phyloP scores from a whole-genome alignment of 1,284 basidiomycete genomes.

The Wallemia hederae region DNA sequence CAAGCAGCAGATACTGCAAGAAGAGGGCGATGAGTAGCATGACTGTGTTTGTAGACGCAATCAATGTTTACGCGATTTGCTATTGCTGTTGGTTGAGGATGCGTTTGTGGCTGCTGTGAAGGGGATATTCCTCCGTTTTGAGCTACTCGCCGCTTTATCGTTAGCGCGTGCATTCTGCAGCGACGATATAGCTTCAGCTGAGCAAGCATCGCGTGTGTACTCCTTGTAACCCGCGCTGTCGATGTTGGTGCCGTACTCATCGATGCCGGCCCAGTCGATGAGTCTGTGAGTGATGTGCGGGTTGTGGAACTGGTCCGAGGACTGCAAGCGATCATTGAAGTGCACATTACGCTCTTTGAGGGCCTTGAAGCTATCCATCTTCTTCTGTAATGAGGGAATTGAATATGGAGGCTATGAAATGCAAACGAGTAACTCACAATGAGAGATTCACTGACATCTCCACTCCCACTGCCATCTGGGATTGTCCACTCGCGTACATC shows the following conservation, averaged over 20 bases:
- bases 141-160: neutral
- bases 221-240: neutral
- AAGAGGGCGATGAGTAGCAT: neutral
- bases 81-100: neutral
- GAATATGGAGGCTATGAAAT: neutral
- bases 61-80: neutral
- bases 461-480: neutral
- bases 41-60: neutral
- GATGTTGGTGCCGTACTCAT: constrained; percentile 43
- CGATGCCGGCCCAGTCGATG: constrained; percentile 64
- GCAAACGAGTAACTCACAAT: neutral
- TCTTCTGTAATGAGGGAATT: constrained; percentile 27
- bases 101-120: neutral
- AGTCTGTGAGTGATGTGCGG: constrained; percentile 77
- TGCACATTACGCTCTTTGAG: constrained; percentile 49
- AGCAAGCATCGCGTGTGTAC: neutral
- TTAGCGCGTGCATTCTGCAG: neutral
- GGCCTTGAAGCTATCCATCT: constrained; percentile 39
- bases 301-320: constrained; percentile 68
- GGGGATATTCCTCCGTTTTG: neutral
- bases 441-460: neutral
- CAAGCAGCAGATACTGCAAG: neutral
- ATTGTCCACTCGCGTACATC: neutral
- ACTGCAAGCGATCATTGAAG: constrained; percentile 78
- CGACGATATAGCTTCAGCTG: neutral